A percentile compares a stretch with the other conserved stretches of the same genome.
These are phyloP conservation scores for Leptographium wingfieldii DNA, from an alignment of 2,329 filamentous ascomycete genomes.

Conservation along the genomic window DNA sequence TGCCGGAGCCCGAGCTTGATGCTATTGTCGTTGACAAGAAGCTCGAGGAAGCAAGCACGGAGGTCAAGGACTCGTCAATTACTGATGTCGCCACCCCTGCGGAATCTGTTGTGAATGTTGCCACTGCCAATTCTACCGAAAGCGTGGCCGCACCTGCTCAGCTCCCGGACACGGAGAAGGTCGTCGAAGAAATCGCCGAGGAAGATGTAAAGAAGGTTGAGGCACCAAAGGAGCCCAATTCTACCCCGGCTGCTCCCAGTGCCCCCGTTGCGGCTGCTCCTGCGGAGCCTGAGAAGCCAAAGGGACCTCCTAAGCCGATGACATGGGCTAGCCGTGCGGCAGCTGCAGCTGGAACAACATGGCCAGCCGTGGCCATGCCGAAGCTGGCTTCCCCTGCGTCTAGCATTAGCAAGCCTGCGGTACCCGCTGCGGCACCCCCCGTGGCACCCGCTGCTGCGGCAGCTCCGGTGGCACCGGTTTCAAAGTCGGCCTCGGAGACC, in stretches of 20 bases:
- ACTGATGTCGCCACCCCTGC: conserved; percentile 26
- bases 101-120: conserved; percentile 14
- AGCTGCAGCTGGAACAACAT: conserved; percentile 41
- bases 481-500: conserved; percentile 10
- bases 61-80: conserved; percentile 24
- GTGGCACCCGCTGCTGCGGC: conserved; percentile 43
- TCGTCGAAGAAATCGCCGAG: conserved; percentile 37
- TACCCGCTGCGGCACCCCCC: conserved; percentile 31
- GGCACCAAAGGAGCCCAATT: conserved; percentile 52
- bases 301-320: conserved; percentile 46
- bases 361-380: conserved; percentile 38
- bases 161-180: conserved; percentile 34
- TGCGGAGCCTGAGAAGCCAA: conserved; percentile 32
- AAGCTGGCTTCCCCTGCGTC: conserved; percentile 39
- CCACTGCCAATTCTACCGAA: conserved; percentile 3
- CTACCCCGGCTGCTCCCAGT: conserved; percentile 38
- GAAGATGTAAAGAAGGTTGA: conserved; percentile 46
- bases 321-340: conserved; percentile 62
- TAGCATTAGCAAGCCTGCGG: conserved; percentile 37
- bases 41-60: conserved; percentile 47
- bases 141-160: conserved; percentile 23
- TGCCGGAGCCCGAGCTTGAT: conserved; percentile 26
- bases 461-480: conserved; percentile 18
- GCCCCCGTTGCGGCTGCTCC: conserved; percentile 30
- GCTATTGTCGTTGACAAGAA: conserved; percentile 53